phyloP scores from a whole-genome alignment of 2,329 filamentous ascomycete genomes.

The Stagonosporopsis tanaceti region DNA sequence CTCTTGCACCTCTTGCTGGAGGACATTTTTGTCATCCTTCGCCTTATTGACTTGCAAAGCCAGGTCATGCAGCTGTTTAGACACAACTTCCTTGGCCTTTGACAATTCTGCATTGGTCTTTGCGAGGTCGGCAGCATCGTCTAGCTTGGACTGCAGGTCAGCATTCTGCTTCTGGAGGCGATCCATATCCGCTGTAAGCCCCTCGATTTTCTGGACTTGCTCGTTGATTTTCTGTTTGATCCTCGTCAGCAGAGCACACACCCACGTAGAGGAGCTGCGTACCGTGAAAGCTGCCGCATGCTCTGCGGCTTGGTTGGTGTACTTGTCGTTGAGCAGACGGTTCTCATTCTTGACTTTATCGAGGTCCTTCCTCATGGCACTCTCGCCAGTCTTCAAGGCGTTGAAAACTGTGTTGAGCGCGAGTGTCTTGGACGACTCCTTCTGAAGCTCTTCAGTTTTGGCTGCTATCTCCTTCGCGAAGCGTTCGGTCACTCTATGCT shows the following conservation, averaged over 20 bases:
- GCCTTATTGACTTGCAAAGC: slow-evolving; percentile 1
- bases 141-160: slow-evolving; percentile 23
- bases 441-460: slow-evolving; percentile 27
- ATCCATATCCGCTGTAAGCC: slow-evolving; percentile 21
- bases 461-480: slow-evolving; percentile 29
- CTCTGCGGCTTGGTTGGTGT: slow-evolving; percentile 31
- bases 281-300: slow-evolving; percentile 32
- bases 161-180: slow-evolving; percentile 24
- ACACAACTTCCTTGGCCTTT: slow-evolving; percentile 11
- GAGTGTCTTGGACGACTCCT: slow-evolving; percentile 29
- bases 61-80: slow-evolving; percentile 8
- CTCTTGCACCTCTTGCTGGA: background rate
- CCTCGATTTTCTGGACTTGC: slow-evolving; percentile 29
- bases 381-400: slow-evolving; percentile 23
- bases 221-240: slow-evolving; percentile 22
- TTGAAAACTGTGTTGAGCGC: slow-evolving; percentile 26
- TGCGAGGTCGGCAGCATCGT: slow-evolving; percentile 25
- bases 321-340: slow-evolving; percentile 30
- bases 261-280: background rate
- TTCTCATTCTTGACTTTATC: slow-evolving; percentile 32
- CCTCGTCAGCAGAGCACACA: background rate
- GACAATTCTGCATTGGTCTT: slow-evolving; percentile 19
- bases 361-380: slow-evolving; percentile 22
- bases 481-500: slow-evolving; percentile 24
- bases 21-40: slow-evolving; percentile 9